phyloP scores from a whole-genome alignment of 768 basidiomycete genomes.

The Termitomyces sp. region DNA sequence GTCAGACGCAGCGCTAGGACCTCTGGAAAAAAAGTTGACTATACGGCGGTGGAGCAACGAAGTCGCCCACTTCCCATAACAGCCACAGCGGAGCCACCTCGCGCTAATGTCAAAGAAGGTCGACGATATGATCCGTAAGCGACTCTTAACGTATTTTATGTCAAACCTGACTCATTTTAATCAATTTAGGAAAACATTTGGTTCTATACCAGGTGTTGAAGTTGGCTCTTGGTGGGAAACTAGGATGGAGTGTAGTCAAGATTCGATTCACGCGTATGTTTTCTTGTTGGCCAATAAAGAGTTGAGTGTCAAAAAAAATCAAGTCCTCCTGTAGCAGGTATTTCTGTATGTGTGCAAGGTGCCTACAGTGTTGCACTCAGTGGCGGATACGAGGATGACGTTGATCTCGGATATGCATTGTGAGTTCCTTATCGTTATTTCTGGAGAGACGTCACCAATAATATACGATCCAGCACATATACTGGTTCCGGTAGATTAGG shows the following conservation, averaged over 20 bases:
- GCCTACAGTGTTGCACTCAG: constrained; percentile 86
- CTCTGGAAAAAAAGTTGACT: constrained; percentile 54
- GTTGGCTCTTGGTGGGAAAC: constrained; percentile 85
- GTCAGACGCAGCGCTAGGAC: constrained; percentile 69
- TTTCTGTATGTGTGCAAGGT: constrained; percentile 61
- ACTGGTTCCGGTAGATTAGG: constrained; percentile 65
- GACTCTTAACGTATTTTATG: neutral
- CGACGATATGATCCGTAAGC: constrained; percentile 52
- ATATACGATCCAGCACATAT: constrained; percentile 55
- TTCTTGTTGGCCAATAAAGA: neutral
- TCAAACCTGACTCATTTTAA: neutral
- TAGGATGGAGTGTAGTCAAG: constrained; percentile 65
- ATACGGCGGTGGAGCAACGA: constrained; percentile 40
- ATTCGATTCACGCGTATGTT: constrained; percentile 83
- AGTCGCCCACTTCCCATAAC: constrained; percentile 34
- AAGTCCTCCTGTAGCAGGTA: constrained; percentile 85
- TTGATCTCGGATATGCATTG: constrained; percentile 82
- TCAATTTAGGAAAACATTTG: constrained; percentile 64
- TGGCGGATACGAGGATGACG: constrained; percentile 86
- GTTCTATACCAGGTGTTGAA: constrained; percentile 72
- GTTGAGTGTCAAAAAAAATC: constrained; percentile 1
- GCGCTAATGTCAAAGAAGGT: constrained; percentile 19
- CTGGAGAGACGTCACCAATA: neutral
- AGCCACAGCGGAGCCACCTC: constrained; percentile 33
- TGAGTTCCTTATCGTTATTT: constrained; percentile 34